These are phyloP conservation scores for Pleurozium schreberi DNA, from an alignment of 225 moss, liverwort and hornwort genomes.

Conservation along the genomic window DNA sequence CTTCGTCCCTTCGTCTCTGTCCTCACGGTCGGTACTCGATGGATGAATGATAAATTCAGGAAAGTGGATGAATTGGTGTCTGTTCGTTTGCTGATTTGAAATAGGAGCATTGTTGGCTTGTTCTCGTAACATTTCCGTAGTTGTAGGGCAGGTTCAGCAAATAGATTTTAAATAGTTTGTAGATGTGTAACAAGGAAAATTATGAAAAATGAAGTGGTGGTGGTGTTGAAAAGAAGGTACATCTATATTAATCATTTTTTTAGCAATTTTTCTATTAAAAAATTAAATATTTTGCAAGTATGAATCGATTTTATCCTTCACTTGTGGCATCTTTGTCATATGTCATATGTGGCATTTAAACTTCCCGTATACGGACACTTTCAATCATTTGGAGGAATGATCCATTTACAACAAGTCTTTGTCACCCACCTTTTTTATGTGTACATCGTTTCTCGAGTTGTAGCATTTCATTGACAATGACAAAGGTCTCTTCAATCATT, in stretches of 20 bases:
- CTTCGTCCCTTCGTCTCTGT: background rate
- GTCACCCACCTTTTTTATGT: fast-evolving
- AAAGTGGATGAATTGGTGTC: background rate
- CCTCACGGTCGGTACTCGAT: background rate
- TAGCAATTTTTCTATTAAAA: background rate
- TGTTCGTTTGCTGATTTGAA: background rate
- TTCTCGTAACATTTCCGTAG: background rate
- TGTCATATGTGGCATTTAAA: background rate
- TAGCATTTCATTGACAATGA: background rate
- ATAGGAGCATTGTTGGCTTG: background rate
- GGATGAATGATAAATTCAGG: background rate
- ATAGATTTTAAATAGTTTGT: background rate
- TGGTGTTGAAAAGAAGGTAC: background rate
- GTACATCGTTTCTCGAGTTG: no score
- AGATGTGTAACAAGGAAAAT: background rate
- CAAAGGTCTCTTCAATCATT: no score
- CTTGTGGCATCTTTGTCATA: background rate
- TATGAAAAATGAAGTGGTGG: background rate
- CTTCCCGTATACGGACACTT: fast-evolving
- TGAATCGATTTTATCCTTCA: fast-evolving
- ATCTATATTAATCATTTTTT: no score
- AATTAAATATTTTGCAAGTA: background rate
- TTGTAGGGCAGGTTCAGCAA: background rate
- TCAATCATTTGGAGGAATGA: background rate
- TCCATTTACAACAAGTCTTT: fast-evolving